Percentiles rank a stretch among this genome's conserved stretches.
These are phyloP conservation scores for Apium graveolens DNA, from an alignment of 129 eudicot genomes.

Conservation along the genomic window DNA sequence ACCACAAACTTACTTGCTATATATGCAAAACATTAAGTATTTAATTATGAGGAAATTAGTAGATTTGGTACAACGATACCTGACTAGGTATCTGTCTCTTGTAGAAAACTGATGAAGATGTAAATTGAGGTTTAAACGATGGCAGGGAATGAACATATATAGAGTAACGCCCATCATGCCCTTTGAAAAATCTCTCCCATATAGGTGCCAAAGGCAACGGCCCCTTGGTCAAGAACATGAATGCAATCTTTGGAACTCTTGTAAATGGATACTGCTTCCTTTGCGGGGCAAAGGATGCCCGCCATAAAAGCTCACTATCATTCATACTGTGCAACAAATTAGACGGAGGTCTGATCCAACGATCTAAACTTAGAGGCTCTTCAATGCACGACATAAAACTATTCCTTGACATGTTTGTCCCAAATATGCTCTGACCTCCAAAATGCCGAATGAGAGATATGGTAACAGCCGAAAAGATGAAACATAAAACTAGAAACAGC, in stretches of 20 bases:
- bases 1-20: background rate
- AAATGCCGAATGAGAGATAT: slow-evolving; percentile 57
- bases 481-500: slow-evolving; percentile 52
- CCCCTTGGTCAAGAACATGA: slow-evolving; percentile 51
- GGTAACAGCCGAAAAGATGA: slow-evolving; percentile 51
- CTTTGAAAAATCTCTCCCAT: slow-evolving; percentile 51
- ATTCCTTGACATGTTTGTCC: slow-evolving; percentile 27
- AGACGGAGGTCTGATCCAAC: slow-evolving; percentile 70
- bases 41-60: background rate
- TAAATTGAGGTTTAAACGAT: background rate
- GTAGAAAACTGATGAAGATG: slow-evolving; percentile 13
- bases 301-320: slow-evolving; percentile 43
- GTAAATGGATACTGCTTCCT: slow-evolving; percentile 24
- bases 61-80: slow-evolving; percentile 9
- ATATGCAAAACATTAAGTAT: background rate
- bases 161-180: slow-evolving; percentile 34
- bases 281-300: slow-evolving; percentile 52
- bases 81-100: slow-evolving; percentile 12
- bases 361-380: slow-evolving; percentile 38
- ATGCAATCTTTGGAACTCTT: slow-evolving; percentile 44
- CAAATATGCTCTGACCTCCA: slow-evolving; percentile 35
- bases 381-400: slow-evolving; percentile 38
- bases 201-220: slow-evolving; percentile 40
- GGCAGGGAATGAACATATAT: slow-evolving; percentile 41
- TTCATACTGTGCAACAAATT: slow-evolving; percentile 43